Percentiles rank a stretch among this genome's conserved stretches.
Conservation (phyloP, 2,329 filamentous ascomycete genomes). For the Pestalotiopsis fici region DNA sequence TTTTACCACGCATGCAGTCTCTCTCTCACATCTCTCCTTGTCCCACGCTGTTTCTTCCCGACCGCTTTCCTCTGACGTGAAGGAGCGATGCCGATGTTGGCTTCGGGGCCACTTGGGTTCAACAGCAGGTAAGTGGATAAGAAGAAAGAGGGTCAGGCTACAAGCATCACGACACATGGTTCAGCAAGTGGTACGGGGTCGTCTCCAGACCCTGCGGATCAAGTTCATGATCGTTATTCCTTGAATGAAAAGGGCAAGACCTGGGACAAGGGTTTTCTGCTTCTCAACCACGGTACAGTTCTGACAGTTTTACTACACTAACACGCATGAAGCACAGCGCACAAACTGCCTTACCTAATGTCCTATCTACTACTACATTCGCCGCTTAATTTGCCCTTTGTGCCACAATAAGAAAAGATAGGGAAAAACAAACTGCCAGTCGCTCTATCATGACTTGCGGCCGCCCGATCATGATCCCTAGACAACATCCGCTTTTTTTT, state of each 20-base stretch:
- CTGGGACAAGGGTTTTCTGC: no score
- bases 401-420: not conserved
- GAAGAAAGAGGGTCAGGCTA: not conserved
- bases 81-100: not conserved
- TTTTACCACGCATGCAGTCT: no score
- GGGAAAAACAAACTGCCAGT: not conserved
- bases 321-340: no score
- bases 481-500: not conserved
- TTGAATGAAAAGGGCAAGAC: not conserved
- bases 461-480: not conserved
- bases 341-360: no score
- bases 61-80: not conserved
- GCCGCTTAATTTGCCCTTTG: not conserved
- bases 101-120: not conserved
- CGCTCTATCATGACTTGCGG: not conserved
- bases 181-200: not conserved
- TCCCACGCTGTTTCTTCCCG: not conserved
- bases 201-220: not conserved
- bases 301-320: no score
- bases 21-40: no score
- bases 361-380: no score
- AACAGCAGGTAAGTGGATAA: not conserved
- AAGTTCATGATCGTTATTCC: not conserved
- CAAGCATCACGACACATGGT: not conserved
- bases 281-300: no score